phyloP scores from a whole-genome alignment of 306 rosid genomes.

The Quercus bicolor region DNA sequence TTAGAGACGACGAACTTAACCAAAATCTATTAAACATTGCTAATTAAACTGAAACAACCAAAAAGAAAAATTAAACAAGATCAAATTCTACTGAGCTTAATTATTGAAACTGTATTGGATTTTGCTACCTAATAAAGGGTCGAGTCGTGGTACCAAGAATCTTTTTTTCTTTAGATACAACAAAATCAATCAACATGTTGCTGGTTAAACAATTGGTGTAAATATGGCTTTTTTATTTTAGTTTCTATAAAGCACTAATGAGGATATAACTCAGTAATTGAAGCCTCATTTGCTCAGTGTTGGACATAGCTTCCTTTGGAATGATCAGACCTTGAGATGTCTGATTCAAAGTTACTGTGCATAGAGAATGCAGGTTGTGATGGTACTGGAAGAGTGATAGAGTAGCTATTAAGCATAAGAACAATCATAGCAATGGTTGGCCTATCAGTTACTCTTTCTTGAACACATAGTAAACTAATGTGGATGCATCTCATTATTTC shows the following conservation, averaged over 20 bases:
- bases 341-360: background rate
- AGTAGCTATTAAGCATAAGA: constrained; percentile 36
- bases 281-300: constrained; percentile 4
- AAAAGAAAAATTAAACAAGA: too few relatives aligned
- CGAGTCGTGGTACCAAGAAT: too few relatives aligned
- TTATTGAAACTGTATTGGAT: too few relatives aligned
- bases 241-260: background rate
- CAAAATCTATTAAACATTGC: too few relatives aligned
- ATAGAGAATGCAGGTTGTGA: constrained; percentile 34
- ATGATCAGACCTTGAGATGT: background rate
- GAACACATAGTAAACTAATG: constrained; percentile 50
- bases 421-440: constrained; percentile 41
- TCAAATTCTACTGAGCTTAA: too few relatives aligned
- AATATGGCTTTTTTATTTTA: too few relatives aligned
- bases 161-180: too few relatives aligned
- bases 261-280: constrained; percentile 28
- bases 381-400: constrained; percentile 27
- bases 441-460: constrained; percentile 34
- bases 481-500: constrained; percentile 37
- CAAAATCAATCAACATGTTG: too few relatives aligned
- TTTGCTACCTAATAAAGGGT: too few relatives aligned
- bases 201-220: too few relatives aligned
- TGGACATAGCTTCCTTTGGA: background rate
- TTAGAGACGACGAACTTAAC: too few relatives aligned
- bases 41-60: too few relatives aligned